Percentiles rank a stretch among this genome's conserved stretches.
These are phyloP conservation scores for Megacollybia marginata DNA, from an alignment of 768 basidiomycete genomes.

Conservation along the genomic window DNA sequence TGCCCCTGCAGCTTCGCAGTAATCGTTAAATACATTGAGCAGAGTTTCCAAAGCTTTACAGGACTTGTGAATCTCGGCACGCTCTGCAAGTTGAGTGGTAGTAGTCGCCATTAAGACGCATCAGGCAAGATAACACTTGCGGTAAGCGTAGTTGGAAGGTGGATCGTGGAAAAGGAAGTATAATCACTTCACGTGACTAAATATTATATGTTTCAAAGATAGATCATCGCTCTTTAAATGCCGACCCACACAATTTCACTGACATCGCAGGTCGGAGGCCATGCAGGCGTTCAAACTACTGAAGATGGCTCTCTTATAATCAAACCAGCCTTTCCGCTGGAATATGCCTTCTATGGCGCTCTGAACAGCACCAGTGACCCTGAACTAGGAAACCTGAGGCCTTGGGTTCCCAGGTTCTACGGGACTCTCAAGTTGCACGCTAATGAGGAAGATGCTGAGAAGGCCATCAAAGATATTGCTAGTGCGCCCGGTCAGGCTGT, in stretches of 20 bases:
- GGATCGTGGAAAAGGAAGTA: too few relatives aligned
- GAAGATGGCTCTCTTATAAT: slow-evolving; percentile 75
- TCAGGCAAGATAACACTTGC: too few relatives aligned
- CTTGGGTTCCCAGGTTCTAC: slow-evolving; percentile 68
- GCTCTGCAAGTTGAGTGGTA: slow-evolving; percentile 38
- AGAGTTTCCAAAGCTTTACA: slow-evolving; percentile 71
- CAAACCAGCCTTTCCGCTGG: slow-evolving; percentile 61
- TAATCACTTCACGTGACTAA: too few relatives aligned
- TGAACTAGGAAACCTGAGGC: slow-evolving; percentile 35
- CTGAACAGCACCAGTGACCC: slow-evolving; percentile 29
- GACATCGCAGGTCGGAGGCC: slow-evolving; percentile 72
- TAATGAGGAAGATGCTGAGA: slow-evolving; percentile 36
- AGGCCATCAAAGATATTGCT: slow-evolving; percentile 13
- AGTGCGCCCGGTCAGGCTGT: too few relatives aligned
- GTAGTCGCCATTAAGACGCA: slow-evolving; percentile 15
- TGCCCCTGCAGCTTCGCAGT: slow-evolving; percentile 61
- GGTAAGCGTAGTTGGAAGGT: too few relatives aligned
- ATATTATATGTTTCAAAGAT: too few relatives aligned
- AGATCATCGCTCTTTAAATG: too few relatives aligned
- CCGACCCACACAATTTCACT: slow-evolving; percentile 25
- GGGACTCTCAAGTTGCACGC: slow-evolving; percentile 70
- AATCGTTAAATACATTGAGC: slow-evolving; percentile 61
- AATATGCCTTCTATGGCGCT: slow-evolving; percentile 66
- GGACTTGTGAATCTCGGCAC: slow-evolving; percentile 70
- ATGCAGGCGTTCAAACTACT: slow-evolving; percentile 61